Evolutionary conservation across 2,329 filamentous ascomycete genomes (phyloP).

Genomic region (Mycosphaerelloides madeirae): DNA sequence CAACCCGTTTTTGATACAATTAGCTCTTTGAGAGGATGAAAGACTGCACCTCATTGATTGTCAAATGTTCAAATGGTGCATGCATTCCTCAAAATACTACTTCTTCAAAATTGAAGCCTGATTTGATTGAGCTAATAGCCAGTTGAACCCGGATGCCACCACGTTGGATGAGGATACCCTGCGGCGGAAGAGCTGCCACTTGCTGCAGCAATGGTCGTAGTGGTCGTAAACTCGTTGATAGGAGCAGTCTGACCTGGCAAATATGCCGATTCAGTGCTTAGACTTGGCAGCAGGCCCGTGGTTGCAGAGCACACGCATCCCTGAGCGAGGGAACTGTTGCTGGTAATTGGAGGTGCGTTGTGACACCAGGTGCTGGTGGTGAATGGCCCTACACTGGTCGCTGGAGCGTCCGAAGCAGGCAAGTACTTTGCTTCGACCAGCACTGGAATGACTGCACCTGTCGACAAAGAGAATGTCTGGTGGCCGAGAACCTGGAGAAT

Average conservation of each 20-base stretch:
- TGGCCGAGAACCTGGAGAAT: constrained; percentile 57
- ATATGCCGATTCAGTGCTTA: constrained; percentile 16
- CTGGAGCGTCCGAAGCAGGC: constrained; percentile 28
- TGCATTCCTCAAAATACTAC: too few species aligned
- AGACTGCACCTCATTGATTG: too few species aligned
- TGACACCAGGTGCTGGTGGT: constrained; percentile 33
- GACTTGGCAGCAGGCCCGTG: constrained; percentile 12
- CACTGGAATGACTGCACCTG: constrained; percentile 64
- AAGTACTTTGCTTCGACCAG: constrained; percentile 56
- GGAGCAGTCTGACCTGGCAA: constrained; percentile 18
- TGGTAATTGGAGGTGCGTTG: constrained; percentile 31
- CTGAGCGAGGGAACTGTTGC: constrained; percentile 20
- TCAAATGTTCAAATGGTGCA: too few species aligned
- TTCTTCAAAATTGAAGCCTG: too few species aligned
- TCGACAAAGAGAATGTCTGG: constrained; percentile 57
- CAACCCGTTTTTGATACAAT: too few species aligned
- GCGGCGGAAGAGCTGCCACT: neutral
- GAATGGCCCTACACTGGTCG: constrained; percentile 29
- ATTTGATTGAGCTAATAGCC: too few species aligned
- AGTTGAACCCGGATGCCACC: too few species aligned
- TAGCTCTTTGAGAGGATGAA: too few species aligned
- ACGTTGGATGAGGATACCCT: too few species aligned
- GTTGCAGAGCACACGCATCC: constrained; percentile 29
- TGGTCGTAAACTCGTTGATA: constrained; percentile 20
- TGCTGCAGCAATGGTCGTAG: constrained; percentile 7